phyloP scores from a whole-genome alignment of 352 stramenopile species.

The Phytopythium kandeliae region DNA sequence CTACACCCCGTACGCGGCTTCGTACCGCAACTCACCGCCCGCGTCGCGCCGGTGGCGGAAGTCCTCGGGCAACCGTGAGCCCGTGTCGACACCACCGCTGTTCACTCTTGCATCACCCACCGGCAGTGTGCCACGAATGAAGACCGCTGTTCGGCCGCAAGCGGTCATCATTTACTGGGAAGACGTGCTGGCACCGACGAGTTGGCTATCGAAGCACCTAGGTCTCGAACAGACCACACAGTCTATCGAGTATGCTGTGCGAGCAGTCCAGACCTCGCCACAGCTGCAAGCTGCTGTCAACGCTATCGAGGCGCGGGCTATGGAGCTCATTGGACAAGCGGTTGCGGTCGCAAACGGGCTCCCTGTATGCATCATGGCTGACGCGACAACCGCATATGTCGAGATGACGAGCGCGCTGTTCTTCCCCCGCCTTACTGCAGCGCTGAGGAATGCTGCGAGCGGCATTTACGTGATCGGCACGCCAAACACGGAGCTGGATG shows the following conservation, averaged over 20 bases:
- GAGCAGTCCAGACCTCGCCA: slow-evolving; percentile 9
- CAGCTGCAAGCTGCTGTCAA: slow-evolving; percentile 10
- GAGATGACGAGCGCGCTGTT: slow-evolving; percentile 37
- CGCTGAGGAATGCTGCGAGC: slow-evolving; percentile 13
- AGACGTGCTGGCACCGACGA: slow-evolving; percentile 36
- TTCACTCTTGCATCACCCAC: background rate
- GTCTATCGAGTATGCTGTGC: slow-evolving; percentile 19
- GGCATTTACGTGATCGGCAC: slow-evolving; percentile 42
- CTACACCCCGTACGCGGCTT: background rate
- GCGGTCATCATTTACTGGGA: slow-evolving; percentile 46
- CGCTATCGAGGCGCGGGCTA: slow-evolving; percentile 25
- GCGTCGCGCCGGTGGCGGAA: background rate
- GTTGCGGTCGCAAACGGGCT: slow-evolving; percentile 11
- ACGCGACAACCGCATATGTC: slow-evolving; percentile 30
- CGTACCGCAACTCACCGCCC: background rate
- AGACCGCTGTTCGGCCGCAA: slow-evolving; percentile 2
- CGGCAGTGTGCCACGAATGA: background rate
- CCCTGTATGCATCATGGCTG: slow-evolving; percentile 41
- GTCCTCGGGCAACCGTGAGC: background rate
- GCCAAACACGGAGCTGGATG: slow-evolving; percentile 23
- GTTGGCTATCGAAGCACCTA: slow-evolving; percentile 31
- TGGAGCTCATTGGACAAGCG: slow-evolving; percentile 26
- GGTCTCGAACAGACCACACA: slow-evolving; percentile 16
- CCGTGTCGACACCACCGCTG: background rate
- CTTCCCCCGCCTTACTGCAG: slow-evolving; percentile 33